Conservation (phyloP, 495 filamentous ascomycete species). For the Chlorociboria aeruginascens region DNA sequence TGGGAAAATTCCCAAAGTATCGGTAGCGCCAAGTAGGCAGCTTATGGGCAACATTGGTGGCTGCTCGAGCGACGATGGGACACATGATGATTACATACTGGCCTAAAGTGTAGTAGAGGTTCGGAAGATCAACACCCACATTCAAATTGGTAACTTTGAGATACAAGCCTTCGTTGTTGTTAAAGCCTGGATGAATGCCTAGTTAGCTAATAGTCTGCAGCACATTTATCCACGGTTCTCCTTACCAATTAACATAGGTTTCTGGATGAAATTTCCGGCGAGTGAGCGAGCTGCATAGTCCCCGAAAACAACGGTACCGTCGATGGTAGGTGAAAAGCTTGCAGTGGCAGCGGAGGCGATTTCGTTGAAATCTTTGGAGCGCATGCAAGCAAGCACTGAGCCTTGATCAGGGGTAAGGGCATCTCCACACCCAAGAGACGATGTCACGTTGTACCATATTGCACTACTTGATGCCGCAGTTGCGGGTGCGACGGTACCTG, state of each 20-base stretch:
- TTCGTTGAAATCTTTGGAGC: conserved; percentile 20
- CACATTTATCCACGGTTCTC: too few species aligned
- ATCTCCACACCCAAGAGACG: conserved; percentile 29
- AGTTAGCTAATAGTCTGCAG: too few species aligned
- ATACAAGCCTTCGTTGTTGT: conserved; percentile 34
- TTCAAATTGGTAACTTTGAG: conserved; percentile 19
- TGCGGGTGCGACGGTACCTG: conserved; percentile 35
- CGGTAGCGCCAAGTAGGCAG: conserved; percentile 39
- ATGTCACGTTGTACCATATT: conserved; percentile 30
- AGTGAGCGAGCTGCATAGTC: conserved; percentile 28
- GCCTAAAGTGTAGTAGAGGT: conserved; percentile 15
- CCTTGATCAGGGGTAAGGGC: conserved; percentile 25
- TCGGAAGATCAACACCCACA: conserved; percentile 1
- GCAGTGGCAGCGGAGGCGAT: conserved; percentile 22
- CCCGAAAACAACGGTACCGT: conserved; percentile 40
- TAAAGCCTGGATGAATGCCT: not conserved
- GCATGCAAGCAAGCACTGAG: conserved; percentile 35
- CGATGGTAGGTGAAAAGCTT: conserved; percentile 36
- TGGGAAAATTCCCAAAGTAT: conserved; percentile 37
- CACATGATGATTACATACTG: conserved; percentile 23
- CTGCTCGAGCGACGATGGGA: conserved; percentile 33
- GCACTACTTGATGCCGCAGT: conserved; percentile 16
- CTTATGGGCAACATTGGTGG: conserved; percentile 18
- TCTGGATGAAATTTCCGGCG: conserved; percentile 24
- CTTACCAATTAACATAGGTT: conserved; percentile 33